Percentiles rank a stretch among this genome's conserved stretches.
Evolutionary conservation across 1,139 yeast genomes (phyloP).

Genomic region (Yamadazyma trypodendri): DNA sequence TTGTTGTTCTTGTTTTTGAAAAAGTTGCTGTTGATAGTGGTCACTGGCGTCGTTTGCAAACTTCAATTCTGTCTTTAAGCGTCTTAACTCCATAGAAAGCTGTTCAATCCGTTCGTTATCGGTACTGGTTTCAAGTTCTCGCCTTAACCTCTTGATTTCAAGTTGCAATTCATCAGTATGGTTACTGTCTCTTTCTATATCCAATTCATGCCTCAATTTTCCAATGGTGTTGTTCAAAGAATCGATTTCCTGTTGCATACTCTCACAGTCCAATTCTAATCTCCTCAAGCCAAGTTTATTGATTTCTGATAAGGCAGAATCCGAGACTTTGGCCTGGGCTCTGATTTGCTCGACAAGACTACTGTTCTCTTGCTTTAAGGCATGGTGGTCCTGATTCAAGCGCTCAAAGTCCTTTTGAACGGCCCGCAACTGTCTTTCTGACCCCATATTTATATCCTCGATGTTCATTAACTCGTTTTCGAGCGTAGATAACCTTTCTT

Average conservation of each 20-base stretch:
- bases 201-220: conserved; percentile 17
- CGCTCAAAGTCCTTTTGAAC: conserved; percentile 13
- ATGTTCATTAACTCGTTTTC: conserved; percentile 26
- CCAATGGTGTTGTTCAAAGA: conserved; percentile 9
- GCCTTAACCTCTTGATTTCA: conserved; percentile 37
- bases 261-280: conserved; percentile 20
- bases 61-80: conserved; percentile 39
- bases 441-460: conserved; percentile 21
- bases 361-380: conserved; percentile 21
- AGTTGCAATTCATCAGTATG: conserved; percentile 13
- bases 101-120: conserved; percentile 13
- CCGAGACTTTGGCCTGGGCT: conserved; percentile 6
- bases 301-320: conserved; percentile 22
- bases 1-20: conserved; percentile 3
- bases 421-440: conserved; percentile 14
- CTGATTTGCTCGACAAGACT: conserved; percentile 10
- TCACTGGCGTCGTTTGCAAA: conserved; percentile 8
- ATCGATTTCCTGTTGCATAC: conserved; percentile 10
- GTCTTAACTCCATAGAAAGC: conserved; percentile 16
- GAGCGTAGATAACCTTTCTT: conserved; percentile 25
- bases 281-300: conserved; percentile 21
- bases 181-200: conserved; percentile 11
- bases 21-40: conserved; percentile 2
- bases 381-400: conserved; percentile 12
- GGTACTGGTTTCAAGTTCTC: conserved; percentile 20